Base-by-base conservation (phyloP, 768 basidiomycete species). In the Tulasnella sp. region DNA sequence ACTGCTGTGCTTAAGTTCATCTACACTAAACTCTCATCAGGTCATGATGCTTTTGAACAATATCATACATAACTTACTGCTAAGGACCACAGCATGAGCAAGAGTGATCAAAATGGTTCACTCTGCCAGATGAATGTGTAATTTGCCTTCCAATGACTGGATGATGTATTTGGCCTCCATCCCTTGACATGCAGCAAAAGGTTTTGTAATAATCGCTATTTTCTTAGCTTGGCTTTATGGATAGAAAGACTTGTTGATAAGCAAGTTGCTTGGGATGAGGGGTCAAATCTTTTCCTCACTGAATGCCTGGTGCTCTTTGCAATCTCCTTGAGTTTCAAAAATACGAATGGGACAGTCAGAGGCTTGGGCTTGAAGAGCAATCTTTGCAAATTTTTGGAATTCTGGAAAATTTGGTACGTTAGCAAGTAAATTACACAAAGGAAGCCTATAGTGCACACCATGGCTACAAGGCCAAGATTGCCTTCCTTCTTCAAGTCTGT, bases 91-190 rank as follows among this genome's bases (percentile, higher is more conserved):
- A 11, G 94, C 94, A 68, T 92, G 91, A 0, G 94, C 89, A 41
- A 99, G 74, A n/a, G 92, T 87, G 34, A 94, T 87, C 46, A 98
- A 75, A n/a, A 96, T 85, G 0, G 92, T 93, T 56, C 90, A 84
- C 69, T 98, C 96, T 4, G 96, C 96, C 68, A 97, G 87, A 43
- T 94, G 91, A 68, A 99, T 98, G 12, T 96, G 81, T 38, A 99
- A 79, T 70, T 99, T 99, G 61, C 96, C 96, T 73, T 97, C 93
- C 63, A 97, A 73, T 68, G 89, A 92, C 42, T 94, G 84, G 34
- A 98, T 85, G 64, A 98, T 88, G 69, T 93, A 99, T 68, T 97
- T 98, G 22, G 96, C 93, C 72, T 99, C 96, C 27, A 60, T 63
- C n/a, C 83, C 90, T 66, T 89, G 85, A 68, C 93, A 98, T 1